Percentiles rank a stretch among this genome's conserved stretches.
phyloP scores from a whole-genome alignment of 2,329 filamentous ascomycete species.

The Trichoderma cornu-damae region DNA sequence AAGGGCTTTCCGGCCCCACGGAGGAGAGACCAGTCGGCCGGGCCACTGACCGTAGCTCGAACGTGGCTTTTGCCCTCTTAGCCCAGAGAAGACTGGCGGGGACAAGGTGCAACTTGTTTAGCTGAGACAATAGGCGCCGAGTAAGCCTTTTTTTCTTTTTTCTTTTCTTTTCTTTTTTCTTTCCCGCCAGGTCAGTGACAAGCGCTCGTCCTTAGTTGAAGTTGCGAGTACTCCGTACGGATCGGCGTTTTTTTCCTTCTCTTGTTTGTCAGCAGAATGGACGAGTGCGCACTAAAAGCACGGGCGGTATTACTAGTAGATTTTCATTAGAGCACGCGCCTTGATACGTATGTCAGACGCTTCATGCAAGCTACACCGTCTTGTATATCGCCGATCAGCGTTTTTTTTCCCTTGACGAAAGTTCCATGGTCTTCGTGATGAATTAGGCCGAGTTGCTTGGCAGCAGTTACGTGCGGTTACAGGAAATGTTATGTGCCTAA shows the following conservation, averaged over 20 bases:
- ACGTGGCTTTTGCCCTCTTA: conserved; percentile 2
- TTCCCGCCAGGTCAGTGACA: conserved; percentile 1
- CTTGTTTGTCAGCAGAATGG: neutral
- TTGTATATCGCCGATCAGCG: neutral
- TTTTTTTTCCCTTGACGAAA: neutral
- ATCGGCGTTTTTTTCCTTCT: too few species aligned
- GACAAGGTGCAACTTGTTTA: neutral
- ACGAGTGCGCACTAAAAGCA: neutral
- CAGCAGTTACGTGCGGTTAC: neutral
- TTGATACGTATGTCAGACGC: conserved; percentile 5
- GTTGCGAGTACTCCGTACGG: too few species aligned
- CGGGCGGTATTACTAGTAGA: neutral
- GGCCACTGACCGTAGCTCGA: conserved; percentile 4
- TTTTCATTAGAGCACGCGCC: neutral
- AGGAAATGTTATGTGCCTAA: neutral
- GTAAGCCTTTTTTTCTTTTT: neutral
- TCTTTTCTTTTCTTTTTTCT: too few species aligned
- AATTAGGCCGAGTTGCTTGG: neutral
- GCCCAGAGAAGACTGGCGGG: neutral
- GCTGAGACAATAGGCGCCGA: conserved; percentile 8
- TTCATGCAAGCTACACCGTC: conserved; percentile 5
- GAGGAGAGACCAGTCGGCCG: conserved; percentile 17
- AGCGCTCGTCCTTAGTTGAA: neutral
- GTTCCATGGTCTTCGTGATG: neutral
- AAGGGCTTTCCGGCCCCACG: conserved; percentile 32